These are phyloP conservation scores for Mycena floridula DNA, from an alignment of 768 basidiomycete genomes.

Conservation along the genomic window DNA sequence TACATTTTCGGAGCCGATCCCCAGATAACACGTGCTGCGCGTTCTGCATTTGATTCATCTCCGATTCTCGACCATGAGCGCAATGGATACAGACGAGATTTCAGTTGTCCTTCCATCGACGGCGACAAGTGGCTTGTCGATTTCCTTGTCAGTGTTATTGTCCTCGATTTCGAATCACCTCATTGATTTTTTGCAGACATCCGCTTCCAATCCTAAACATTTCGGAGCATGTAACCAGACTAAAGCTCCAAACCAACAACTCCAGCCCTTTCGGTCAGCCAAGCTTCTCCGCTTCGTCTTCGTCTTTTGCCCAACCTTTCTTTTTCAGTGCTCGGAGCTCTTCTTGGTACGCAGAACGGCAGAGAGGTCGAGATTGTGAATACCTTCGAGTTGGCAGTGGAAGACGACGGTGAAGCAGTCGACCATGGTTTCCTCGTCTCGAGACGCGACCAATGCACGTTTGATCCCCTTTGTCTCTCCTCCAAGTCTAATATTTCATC, in stretches of 20 bases:
- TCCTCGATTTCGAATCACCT: background rate
- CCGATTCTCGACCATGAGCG: conserved; percentile 29
- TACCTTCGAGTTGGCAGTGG: conserved; percentile 83
- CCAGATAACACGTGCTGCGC: too few relatives aligned
- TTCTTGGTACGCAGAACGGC: conserved; percentile 91
- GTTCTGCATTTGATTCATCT: too few relatives aligned
- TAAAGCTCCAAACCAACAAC: conserved; percentile 65
- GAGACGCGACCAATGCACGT: conserved; percentile 80
- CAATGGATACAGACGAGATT: conserved; percentile 77
- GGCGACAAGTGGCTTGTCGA: conserved; percentile 65
- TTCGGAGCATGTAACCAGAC: conserved; percentile 89
- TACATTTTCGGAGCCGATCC: too few relatives aligned
- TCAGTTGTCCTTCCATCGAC: conserved; percentile 70
- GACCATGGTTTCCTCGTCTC: conserved; percentile 80
- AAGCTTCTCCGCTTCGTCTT: background rate
- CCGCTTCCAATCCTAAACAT: conserved; percentile 95
- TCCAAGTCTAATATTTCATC: conserved; percentile 4
- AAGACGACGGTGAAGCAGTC: conserved; percentile 50
- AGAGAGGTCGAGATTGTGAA: conserved; percentile 97
- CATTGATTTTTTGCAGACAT: conserved; percentile 52
- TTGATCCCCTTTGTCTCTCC: conserved; percentile 2
- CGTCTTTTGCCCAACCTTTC: conserved; percentile 1
- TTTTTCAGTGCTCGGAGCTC: conserved; percentile 76
- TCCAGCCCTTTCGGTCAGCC: conserved; percentile 58
- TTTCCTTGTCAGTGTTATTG: conserved; percentile 54